phyloP scores from a whole-genome alignment of 495 filamentous ascomycete genomes.

The Podospora pseudopauciseta region DNA sequence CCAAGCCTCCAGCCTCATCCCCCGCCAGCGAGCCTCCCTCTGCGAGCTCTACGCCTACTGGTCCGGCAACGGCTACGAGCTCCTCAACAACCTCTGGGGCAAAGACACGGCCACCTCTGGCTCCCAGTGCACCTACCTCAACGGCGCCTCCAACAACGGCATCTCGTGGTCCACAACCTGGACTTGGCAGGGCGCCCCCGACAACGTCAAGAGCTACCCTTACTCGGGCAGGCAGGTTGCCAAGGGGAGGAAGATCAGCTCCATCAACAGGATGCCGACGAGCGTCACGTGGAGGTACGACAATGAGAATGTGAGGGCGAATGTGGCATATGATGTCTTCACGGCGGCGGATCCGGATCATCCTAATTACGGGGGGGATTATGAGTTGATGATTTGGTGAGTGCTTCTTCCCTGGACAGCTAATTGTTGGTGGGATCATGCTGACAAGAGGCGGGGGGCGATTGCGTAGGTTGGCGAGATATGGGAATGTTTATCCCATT shows the following conservation, averaged over 20 bases:
- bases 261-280: constrained; percentile 38
- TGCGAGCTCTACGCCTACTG: constrained; percentile 41
- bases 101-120: constrained; percentile 34
- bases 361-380: constrained; percentile 43
- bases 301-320: constrained; percentile 39
- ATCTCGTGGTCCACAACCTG: constrained; percentile 41
- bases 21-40: constrained; percentile 26
- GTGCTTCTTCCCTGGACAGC: constrained; percentile 5
- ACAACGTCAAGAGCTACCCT: constrained; percentile 47
- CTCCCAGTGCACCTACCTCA: constrained; percentile 42
- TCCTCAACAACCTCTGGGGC: constrained; percentile 51
- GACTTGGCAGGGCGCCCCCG: constrained; percentile 41
- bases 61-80: constrained; percentile 35
- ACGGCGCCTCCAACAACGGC: constrained; percentile 30
- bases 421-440: too few relatives aligned
- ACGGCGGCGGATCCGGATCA: constrained; percentile 46
- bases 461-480: constrained; percentile 35
- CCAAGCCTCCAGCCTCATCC: background rate
- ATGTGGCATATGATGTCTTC: constrained; percentile 51
- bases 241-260: constrained; percentile 31
- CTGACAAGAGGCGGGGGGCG: background rate
- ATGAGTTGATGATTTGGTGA: constrained; percentile 52
- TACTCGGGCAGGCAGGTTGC: constrained; percentile 33
- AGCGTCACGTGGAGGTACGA: constrained; percentile 41
- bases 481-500: constrained; percentile 43